A percentile compares a stretch with the other conserved stretches of the same genome.
Evolutionary conservation across 2,329 filamentous ascomycete genomes (phyloP).

Genomic region (Verticillium dahliae): DNA sequence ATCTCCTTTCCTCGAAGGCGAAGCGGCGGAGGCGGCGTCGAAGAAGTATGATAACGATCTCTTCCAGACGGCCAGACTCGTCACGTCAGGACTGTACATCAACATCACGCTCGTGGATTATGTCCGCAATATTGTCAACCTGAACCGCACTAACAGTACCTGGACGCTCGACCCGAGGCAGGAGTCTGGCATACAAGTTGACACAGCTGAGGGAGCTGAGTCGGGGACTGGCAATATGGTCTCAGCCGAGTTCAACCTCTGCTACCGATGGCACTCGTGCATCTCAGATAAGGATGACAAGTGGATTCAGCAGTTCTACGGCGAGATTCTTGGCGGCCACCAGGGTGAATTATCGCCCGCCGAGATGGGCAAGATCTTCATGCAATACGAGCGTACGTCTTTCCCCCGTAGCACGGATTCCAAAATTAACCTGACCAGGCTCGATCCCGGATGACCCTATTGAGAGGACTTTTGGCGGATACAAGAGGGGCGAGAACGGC

Average conservation of each 20-base stretch:
- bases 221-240: constrained; percentile 75
- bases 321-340: constrained; percentile 47
- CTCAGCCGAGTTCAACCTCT: constrained; percentile 83
- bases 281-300: constrained; percentile 69
- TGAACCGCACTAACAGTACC: constrained; percentile 63
- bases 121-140: constrained; percentile 68
- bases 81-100: constrained; percentile 69
- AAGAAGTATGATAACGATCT: constrained; percentile 69
- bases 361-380: constrained; percentile 57
- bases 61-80: constrained; percentile 71
- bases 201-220: constrained; percentile 52
- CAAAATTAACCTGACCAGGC: constrained; percentile 7
- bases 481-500: constrained; percentile 59
- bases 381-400: constrained; percentile 45
- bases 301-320: constrained; percentile 70
- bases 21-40: constrained; percentile 47
- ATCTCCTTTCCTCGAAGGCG: constrained; percentile 35
- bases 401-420: not conserved
- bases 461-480: constrained; percentile 60
- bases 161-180: constrained; percentile 66
- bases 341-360: constrained; percentile 50
- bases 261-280: constrained; percentile 82
- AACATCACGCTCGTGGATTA: constrained; percentile 76
- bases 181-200: constrained; percentile 52
- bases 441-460: constrained; percentile 59